Percentiles rank a stretch among this genome's conserved stretches.
phyloP scores from a whole-genome alignment of 345 rosid genomes.

The Ceriops decandra region DNA sequence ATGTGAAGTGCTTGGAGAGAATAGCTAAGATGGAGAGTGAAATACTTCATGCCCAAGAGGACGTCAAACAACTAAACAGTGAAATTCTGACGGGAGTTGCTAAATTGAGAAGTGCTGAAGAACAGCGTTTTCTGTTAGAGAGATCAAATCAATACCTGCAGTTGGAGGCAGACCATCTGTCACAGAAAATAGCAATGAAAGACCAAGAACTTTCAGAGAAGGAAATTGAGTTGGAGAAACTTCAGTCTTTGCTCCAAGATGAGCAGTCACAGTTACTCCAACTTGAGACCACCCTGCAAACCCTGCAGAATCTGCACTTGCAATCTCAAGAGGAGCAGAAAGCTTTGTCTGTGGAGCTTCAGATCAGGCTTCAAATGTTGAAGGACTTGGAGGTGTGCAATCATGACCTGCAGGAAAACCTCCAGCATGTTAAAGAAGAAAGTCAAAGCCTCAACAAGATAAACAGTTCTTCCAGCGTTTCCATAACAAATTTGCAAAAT shows the following conservation, averaged over 20 bases:
- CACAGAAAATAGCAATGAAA: conserved; percentile 34
- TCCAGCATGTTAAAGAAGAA: conserved; percentile 42
- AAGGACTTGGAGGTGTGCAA: conserved; percentile 25
- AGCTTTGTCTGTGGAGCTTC: conserved; percentile 27
- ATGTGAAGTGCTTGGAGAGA: conserved; percentile 24
- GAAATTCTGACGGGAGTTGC: conserved; percentile 21
- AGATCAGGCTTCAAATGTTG: conserved; percentile 25
- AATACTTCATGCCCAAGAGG: conserved; percentile 23
- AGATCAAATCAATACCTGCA: conserved; percentile 46
- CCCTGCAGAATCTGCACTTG: conserved; percentile 32
- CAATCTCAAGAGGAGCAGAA: conserved; percentile 35
- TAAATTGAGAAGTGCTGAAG: conserved; percentile 23
- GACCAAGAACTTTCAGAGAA: conserved; percentile 69
- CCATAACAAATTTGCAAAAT: conserved; percentile 41
- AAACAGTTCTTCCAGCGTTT: conserved; percentile 46
- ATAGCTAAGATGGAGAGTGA: conserved; percentile 22
- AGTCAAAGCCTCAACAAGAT: conserved; percentile 25
- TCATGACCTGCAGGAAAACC: conserved; percentile 48
- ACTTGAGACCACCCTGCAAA: conserved; percentile 53
- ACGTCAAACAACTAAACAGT: conserved; percentile 20
- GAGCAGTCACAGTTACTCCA: conserved; percentile 62
- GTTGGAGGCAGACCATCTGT: conserved; percentile 27
- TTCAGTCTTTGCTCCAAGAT: conserved; percentile 38
- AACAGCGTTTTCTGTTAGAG: conserved; percentile 42
- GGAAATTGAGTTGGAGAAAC: conserved; percentile 31